A percentile compares a stretch with the other conserved stretches of the same genome.
These are phyloP conservation scores for Gaeumannomyces sp. DNA, from an alignment of 2,329 filamentous ascomycete species.

Conservation along the genomic window DNA sequence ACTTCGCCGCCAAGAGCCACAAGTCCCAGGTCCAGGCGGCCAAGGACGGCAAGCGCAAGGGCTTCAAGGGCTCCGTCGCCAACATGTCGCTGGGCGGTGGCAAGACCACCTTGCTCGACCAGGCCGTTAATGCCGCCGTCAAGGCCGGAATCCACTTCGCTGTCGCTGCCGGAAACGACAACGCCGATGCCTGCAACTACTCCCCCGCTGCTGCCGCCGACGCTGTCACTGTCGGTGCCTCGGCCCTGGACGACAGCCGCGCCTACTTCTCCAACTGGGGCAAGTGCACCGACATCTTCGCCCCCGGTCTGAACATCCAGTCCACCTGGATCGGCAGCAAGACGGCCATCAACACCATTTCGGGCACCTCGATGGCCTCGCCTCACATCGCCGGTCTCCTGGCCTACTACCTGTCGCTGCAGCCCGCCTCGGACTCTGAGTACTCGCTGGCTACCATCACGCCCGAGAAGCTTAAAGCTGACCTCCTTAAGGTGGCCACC, in stretches of 20 bases:
- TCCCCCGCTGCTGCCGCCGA: slow-evolving; percentile 89
- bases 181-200: slow-evolving; percentile 98
- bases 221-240: slow-evolving; percentile 93
- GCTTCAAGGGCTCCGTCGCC: slow-evolving; percentile 97
- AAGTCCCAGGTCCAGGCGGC: slow-evolving; percentile 66
- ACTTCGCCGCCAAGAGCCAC: slow-evolving; percentile 84
- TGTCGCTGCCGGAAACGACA: slow-evolving; percentile 97
- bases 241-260: slow-evolving; percentile 86
- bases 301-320: slow-evolving; percentile 90
- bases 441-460: slow-evolving; percentile 86
- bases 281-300: slow-evolving; percentile 99
- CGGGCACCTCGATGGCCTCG: slow-evolving; percentile 98
- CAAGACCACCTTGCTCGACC: slow-evolving; percentile 87
- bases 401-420: slow-evolving; percentile 96
- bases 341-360: slow-evolving; percentile 97
- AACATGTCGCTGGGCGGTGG: slow-evolving; percentile 99
- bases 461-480: slow-evolving; percentile 88
- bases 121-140: slow-evolving; percentile 90
- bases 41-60: slow-evolving; percentile 86
- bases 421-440: slow-evolving; percentile 83
- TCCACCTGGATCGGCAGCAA: slow-evolving; percentile 99
- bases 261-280: slow-evolving; percentile 99
- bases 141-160: slow-evolving; percentile 92
- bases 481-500: slow-evolving; percentile 78
- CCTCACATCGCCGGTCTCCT: slow-evolving; percentile 94